Evolutionary conservation across 257 asterid species (phyloP), one percentile per base, ranked within the genome.

Genomic region (Solanum pinnatisectum): DNA sequence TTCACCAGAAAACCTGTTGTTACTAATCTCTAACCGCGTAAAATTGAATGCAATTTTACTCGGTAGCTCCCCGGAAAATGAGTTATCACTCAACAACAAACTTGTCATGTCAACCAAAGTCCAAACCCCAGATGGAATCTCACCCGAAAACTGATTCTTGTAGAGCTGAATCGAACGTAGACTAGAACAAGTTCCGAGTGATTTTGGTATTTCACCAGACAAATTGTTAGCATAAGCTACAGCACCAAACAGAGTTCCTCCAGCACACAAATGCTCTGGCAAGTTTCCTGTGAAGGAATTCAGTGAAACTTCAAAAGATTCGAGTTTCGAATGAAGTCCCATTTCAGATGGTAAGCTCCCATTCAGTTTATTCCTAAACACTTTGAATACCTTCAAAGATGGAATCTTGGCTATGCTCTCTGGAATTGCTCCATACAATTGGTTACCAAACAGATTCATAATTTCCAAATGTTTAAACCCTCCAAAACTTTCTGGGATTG

Each of bases 181-280:
- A 46, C 91, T 88, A 7, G 89, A 88, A 36, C 99, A 97, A 85
- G 44, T 87, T 42, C 85, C 94, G 13, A 96, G 93, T 8, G 98
- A 92, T 71, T 91, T 90, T 2, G 99, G 98, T 68, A 97, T 92
- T 73, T 68, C 92, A n/a, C 99, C 99, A 8, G 93, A 87, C 30
- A 96, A 65, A 82, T 91, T 89, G 91, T 96, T 97, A 89, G 88
- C 88, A 86, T 89, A 95, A 59, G 95, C 98, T 32, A 93, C 93
- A 67, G 94, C 78, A 6, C 98, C 98, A 33, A 84, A 16, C 35
- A 97, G 87, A 87, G 91, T 88, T 30, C 91, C 89, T 6, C 97
- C 91, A 15, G 97, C 91, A 83, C 99, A 97, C 39, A 97, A 77
- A 87, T 94, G 91, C 22, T 90, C 95, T 49, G 99, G 99, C 74